These are phyloP conservation scores for Nephelium lappaceum DNA, from an alignment of 345 rosid species.

Conservation along the genomic window DNA sequence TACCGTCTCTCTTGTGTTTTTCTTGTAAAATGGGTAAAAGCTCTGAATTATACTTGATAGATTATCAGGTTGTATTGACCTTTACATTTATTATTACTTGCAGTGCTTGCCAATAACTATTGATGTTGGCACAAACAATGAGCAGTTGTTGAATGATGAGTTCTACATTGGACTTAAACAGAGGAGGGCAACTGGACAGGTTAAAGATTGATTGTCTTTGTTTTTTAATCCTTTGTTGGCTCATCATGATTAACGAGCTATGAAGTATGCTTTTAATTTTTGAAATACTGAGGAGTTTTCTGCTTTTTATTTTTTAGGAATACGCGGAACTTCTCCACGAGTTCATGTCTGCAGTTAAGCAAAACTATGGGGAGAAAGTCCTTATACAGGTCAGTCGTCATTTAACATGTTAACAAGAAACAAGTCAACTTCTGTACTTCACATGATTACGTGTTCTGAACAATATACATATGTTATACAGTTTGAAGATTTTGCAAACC, in stretches of 20 bases:
- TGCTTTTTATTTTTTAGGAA: constrained; percentile 48
- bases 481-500: constrained; percentile 99
- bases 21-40: neutral
- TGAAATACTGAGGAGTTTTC: constrained; percentile 21
- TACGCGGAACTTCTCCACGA: constrained; percentile 86
- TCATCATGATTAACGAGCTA: neutral
- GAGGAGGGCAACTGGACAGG: constrained; percentile 85
- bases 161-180: constrained; percentile 86
- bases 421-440: neutral
- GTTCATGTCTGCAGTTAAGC: constrained; percentile 93
- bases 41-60: neutral
- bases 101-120: constrained; percentile 88
- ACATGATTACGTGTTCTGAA: constrained; percentile 10
- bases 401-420: constrained; percentile 1
- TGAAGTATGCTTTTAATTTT: neutral
- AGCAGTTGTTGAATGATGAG: constrained; percentile 69
- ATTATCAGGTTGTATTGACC: neutral
- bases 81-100: constrained; percentile 9
- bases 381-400: constrained; percentile 67
- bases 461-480: constrained; percentile 35
- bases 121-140: constrained; percentile 93
- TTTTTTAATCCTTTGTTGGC: constrained; percentile 4
- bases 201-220: constrained; percentile 20
- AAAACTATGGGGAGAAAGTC: constrained; percentile 90
- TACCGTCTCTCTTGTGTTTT: neutral